Conservation (phyloP, 2,329 filamentous ascomycete genomes). For the Aspergillus proliferans region DNA sequence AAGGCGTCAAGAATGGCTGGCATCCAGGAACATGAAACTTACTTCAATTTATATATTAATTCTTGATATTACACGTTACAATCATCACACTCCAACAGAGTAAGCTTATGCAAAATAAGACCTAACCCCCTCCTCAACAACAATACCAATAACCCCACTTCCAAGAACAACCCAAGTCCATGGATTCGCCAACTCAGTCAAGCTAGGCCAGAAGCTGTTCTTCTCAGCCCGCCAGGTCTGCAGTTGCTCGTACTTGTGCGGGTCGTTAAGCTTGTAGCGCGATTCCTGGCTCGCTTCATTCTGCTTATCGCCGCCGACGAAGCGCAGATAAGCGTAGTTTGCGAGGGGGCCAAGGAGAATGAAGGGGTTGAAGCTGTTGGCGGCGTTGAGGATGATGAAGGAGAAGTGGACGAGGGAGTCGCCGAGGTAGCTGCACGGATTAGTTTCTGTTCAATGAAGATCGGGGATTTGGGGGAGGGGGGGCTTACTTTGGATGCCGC, state of each 20-base stretch:
- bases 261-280: slow-evolving; percentile 47
- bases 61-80: too few species aligned
- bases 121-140: slow-evolving; percentile 37
- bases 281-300: slow-evolving; percentile 49
- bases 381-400: slow-evolving; percentile 53
- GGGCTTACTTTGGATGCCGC: slow-evolving; percentile 55
- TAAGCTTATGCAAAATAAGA: slow-evolving; percentile 1
- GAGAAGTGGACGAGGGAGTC: slow-evolving; percentile 54
- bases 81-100: too few species aligned
- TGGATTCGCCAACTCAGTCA: slow-evolving; percentile 47
- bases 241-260: slow-evolving; percentile 49
- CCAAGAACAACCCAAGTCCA: slow-evolving; percentile 52
- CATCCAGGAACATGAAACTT: too few species aligned
- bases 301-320: slow-evolving; percentile 51
- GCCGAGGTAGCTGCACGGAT: slow-evolving; percentile 50
- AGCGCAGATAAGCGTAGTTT: slow-evolving; percentile 55
- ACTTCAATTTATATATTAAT: too few species aligned
- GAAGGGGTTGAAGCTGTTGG: slow-evolving; percentile 50
- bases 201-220: slow-evolving; percentile 55
- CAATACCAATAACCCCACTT: slow-evolving; percentile 45
- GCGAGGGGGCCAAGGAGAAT: slow-evolving; percentile 51
- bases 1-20: too few species aligned
- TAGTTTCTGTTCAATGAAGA: slow-evolving; percentile 2
- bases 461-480: background rate
- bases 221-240: slow-evolving; percentile 48